phyloP scores from a whole-genome alignment of 1,284 basidiomycete genomes.

The Abortiporus biennis region DNA sequence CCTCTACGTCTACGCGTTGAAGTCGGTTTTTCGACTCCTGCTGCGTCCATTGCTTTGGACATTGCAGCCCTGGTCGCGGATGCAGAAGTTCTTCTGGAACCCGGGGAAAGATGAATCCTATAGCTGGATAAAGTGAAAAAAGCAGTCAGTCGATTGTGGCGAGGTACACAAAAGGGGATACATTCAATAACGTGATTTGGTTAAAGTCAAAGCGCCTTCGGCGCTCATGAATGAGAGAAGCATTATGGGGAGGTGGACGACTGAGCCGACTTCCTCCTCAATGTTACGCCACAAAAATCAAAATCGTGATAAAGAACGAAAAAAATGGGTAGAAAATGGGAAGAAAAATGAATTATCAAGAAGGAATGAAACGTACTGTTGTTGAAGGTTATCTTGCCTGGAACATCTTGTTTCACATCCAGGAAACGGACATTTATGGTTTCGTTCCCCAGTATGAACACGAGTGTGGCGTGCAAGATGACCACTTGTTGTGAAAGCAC shows the following conservation, averaged over 20 bases:
- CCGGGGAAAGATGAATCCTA: constrained; percentile 67
- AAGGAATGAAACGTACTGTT: constrained; percentile 64
- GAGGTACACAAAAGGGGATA: not conserved
- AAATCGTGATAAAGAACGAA: no score
- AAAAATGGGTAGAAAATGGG: not conserved
- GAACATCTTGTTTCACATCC: constrained; percentile 79
- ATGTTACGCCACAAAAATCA: no score
- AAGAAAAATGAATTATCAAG: constrained; percentile 3
- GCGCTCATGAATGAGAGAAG: not conserved
- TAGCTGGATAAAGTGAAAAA: constrained; percentile 41
- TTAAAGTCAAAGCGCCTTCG: no score
- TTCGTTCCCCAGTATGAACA: constrained; percentile 78
- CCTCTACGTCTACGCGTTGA: constrained; percentile 6
- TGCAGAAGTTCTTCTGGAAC: constrained; percentile 54
- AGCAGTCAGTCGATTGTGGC: not conserved
- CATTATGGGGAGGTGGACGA: not conserved
- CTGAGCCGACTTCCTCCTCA: not conserved
- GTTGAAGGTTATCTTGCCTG: constrained; percentile 76
- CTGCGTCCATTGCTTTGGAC: constrained; percentile 15
- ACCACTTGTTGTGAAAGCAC: constrained; percentile 75
- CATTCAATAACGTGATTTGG: no score
- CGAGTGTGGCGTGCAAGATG: constrained; percentile 78
- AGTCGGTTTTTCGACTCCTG: constrained; percentile 5
- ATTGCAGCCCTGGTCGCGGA: constrained; percentile 42
- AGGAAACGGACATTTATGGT: constrained; percentile 78